Base-by-base conservation (phyloP, 495 filamentous ascomycete species). In the Xylaria venustula region DNA sequence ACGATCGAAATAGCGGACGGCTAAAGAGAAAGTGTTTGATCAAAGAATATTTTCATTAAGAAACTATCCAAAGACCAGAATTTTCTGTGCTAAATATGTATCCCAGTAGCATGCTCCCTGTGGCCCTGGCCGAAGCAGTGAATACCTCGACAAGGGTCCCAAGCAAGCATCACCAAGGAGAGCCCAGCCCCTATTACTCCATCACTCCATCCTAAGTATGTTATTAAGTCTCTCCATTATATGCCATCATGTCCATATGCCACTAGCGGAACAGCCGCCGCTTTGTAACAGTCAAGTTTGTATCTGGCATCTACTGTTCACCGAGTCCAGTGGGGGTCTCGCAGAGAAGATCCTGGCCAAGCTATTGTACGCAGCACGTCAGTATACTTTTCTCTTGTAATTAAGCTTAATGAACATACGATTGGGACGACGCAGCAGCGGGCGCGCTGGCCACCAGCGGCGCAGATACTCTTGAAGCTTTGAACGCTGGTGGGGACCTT, bases 371-470 rank as follows among this genome's bases (percentile, higher is more conserved):
- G 19, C 3, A 8, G 17, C 17, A n/a, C 45, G 25, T 57, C 2
- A 62, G 60, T 37, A 42, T 6, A 14, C 5, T 4, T 32, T 4
- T 1, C 0, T 34, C 30, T 34, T 34, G 15, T 0, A 19, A 44
- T 7, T 17, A 3, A 17, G 0, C 25, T 20, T 34, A 11, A 11
- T 25, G 15, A 12, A 37, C 63, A 54, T 62, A 65, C 63, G 25
- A 65, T 37, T 9, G 63, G 63, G 15, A 62, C 0, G 14, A 42
- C 63, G 22, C 63, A 65, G 63, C 63, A 65, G 30, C 42, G 45
- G 28, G 63, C 52, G 8, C 55, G 58, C 15, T 53, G 53, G 47
- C 63, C 58, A 53, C 54, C 51, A 3, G 19, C 11, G 45, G 58
- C 58, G 36, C 63, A 65, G 59, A 65, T 56, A 2, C 36, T 11